Base-by-base conservation (phyloP, 768 basidiomycete genomes). In the Lactarius hengduanensis region DNA sequence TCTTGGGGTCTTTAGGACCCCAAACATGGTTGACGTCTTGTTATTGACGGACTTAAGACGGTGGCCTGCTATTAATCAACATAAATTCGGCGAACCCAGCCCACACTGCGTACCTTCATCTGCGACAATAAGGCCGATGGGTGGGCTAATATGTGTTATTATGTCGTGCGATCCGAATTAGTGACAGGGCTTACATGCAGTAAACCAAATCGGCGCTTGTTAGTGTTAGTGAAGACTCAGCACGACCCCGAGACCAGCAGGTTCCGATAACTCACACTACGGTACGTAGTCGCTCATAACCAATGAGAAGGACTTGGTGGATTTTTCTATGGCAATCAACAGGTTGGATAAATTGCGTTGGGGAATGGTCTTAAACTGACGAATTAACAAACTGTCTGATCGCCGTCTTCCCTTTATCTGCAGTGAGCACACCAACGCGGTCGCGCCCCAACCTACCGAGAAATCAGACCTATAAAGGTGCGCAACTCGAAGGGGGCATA, bases 91-190 rank as follows among this genome's bases (percentile, higher is more conserved):
- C 1, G 30, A 28, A 22, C 38, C 56, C 50, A 41, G 32, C 2
- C n/a, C 16, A 40, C 15, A 8, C 18, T 32, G 84, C 61, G 47
- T 16, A n/a, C 95, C 96, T 84, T 99, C 97, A 73, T 99, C 97
- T 71, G 96, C 98, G 26, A 99, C 81, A 67, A 99, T 90, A 4
- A 99, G 78, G 9, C 92, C 97, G 68, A 99, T 92, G 0, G 92
- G 90, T 22, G 96, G 96, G 59, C 92, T 93, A 68, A 8, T 43
- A 41, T 45, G 7, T 45, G 40, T 9, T 26, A 67, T 56, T 59
- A 41, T n/a, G 8, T 11, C 41, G 32, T 9, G 47, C 7, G 47
- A 57, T 15, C 30, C 7, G 50, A 22, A 53, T 40, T 4, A 57
- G 47, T 15, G 3, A 0, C 11, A 18, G 59, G 67, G 68, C 86